Evolutionary conservation across 768 basidiomycete genomes (phyloP).

Genomic region (Phallus indusiatus): DNA sequence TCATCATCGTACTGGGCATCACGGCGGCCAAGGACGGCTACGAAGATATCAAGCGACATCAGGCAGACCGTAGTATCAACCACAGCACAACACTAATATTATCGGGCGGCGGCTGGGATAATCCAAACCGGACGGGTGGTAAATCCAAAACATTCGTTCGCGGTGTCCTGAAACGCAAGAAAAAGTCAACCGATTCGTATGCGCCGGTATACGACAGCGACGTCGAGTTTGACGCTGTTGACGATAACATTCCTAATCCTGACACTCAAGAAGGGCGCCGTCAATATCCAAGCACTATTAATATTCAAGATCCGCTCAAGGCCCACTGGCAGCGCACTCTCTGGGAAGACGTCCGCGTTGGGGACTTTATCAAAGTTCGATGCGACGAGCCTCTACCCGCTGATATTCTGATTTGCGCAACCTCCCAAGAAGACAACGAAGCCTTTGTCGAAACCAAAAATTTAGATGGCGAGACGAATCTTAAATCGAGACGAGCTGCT

Average conservation of each 20-base stretch:
- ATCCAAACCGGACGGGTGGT: conserved; percentile 76
- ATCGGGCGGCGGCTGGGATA: conserved; percentile 65
- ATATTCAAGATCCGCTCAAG: conserved; percentile 33
- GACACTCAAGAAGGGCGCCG: conserved; percentile 1
- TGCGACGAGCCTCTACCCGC: conserved; percentile 97
- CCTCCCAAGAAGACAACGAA: conserved; percentile 83
- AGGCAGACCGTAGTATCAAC: conserved; percentile 89
- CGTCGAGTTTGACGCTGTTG: conserved; percentile 10
- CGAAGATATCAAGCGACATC: conserved; percentile 89
- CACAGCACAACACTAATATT: conserved; percentile 88
- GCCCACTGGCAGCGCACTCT: conserved; percentile 90
- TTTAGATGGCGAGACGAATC: conserved; percentile 93
- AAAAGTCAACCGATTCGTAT: conserved; percentile 41
- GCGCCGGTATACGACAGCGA: conserved; percentile 22
- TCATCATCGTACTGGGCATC: conserved; percentile 77
- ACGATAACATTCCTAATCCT: conserved; percentile 1
- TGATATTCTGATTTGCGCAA: conserved; percentile 87
- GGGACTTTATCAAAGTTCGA: conserved; percentile 83
- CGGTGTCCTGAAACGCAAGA: conserved; percentile 31
- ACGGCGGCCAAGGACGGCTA: conserved; percentile 94
- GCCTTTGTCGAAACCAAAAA: conserved; percentile 99
- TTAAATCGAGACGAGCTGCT: conserved; percentile 73
- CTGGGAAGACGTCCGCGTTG: conserved; percentile 98
- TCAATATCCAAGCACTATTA: conserved; percentile 7
- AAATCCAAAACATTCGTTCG: conserved; percentile 61